A percentile compares a stretch with the other conserved stretches of the same genome.
Evolutionary conservation across 768 basidiomycete genomes (phyloP).

Genomic region (Amanita exitialis): DNA sequence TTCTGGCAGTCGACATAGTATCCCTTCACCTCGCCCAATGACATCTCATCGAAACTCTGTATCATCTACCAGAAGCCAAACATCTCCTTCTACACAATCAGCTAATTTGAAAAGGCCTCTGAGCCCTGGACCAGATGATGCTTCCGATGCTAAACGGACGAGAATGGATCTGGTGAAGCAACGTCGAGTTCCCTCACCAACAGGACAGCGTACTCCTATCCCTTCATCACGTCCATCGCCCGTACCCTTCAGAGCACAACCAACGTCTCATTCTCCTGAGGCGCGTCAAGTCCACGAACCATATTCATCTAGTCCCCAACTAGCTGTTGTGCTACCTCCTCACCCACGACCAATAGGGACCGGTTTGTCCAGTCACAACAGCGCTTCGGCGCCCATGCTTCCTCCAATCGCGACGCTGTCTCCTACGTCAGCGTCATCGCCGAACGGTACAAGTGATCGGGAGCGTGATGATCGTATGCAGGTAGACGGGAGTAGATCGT

Average conservation of each 20-base stretch:
- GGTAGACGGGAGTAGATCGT: constrained; percentile 39
- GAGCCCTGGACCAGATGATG: constrained; percentile 58
- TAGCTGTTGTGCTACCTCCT: constrained; percentile 57
- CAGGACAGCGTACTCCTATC: constrained; percentile 41
- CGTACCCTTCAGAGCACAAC: constrained; percentile 64
- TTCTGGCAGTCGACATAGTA: constrained; percentile 41
- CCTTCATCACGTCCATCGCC: constrained; percentile 61
- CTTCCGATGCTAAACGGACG: constrained; percentile 46
- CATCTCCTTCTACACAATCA: constrained; percentile 44
- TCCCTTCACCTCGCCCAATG: constrained; percentile 38
- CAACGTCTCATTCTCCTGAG: constrained; percentile 61
- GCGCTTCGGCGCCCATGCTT: constrained; percentile 32
- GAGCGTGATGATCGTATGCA: constrained; percentile 47
- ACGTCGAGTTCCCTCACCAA: constrained; percentile 38
- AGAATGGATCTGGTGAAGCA: constrained; percentile 46
- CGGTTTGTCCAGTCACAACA: constrained; percentile 31
- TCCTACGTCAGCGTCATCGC: constrained; percentile 48
- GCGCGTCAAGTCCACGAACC: constrained; percentile 38
- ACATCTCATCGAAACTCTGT: constrained; percentile 56
- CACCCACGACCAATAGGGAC: constrained; percentile 66
- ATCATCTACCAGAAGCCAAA: constrained; percentile 54
- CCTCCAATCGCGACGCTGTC: constrained; percentile 67
- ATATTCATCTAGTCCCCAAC: constrained; percentile 42
- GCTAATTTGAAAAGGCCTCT: constrained; percentile 54
- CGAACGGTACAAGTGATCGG: constrained; percentile 24